Evolutionary conservation across 805 yeast species (phyloP).

Genomic region (Cyberlindnera nakhonratchasimensis): DNA sequence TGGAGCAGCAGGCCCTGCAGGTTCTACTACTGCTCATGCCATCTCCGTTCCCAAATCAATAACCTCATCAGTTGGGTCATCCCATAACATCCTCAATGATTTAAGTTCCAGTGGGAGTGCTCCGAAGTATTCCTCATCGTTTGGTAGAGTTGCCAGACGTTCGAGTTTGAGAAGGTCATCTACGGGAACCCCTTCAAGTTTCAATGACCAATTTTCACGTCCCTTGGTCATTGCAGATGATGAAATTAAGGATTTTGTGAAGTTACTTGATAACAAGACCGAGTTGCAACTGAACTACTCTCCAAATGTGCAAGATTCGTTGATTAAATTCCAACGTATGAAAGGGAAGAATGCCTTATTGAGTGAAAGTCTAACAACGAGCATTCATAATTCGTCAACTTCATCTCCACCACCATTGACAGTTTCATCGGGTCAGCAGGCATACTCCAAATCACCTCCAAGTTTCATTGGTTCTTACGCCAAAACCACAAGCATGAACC

Average conservation of each 20-base stretch:
- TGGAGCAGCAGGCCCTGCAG: constrained; percentile 7
- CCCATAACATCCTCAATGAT: constrained; percentile 15
- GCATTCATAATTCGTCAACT: constrained; percentile 31
- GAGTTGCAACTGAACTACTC: constrained; percentile 40
- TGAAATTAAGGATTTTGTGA: constrained; percentile 67
- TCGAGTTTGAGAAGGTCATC: constrained; percentile 38
- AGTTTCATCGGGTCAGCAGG: not conserved
- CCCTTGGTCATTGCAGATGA: constrained; percentile 35
- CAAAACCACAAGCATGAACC: constrained; percentile 25
- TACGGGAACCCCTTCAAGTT: constrained; percentile 29
- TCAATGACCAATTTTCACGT: constrained; percentile 22
- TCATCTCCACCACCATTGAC: constrained; percentile 22
- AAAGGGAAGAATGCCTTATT: constrained; percentile 51
- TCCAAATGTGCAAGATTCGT: constrained; percentile 41
- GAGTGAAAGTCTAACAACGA: constrained; percentile 53
- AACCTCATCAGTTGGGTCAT: constrained; percentile 25
- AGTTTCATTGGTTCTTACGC: constrained; percentile 12
- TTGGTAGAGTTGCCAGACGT: constrained; percentile 63
- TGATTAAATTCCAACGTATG: constrained; percentile 49
- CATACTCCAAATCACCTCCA: constrained; percentile 13
- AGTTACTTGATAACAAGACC: constrained; percentile 61
- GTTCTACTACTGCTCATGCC: constrained; percentile 1
- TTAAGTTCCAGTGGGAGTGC: constrained; percentile 42
- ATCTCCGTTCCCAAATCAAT: constrained; percentile 30
- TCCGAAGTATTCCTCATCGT: constrained; percentile 68